Conservation (phyloP, 352 stramenopile genomes). For the Thraustochytrium striatum region DNA sequence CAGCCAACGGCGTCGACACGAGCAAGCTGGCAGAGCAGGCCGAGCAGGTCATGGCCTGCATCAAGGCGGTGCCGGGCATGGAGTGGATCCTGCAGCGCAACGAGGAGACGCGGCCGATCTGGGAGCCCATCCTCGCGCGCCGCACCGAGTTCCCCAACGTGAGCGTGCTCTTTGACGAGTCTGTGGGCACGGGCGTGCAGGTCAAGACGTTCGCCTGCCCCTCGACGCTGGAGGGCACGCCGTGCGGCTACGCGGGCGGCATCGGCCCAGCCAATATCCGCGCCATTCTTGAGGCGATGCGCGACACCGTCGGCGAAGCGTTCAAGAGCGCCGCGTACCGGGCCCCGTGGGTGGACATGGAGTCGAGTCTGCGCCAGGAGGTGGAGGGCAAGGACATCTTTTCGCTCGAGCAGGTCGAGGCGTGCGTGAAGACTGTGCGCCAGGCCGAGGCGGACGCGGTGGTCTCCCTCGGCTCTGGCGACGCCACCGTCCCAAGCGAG, state of each 20-base stretch:
- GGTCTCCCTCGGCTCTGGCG: no score
- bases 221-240: constrained; percentile 47
- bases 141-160: constrained; percentile 59
- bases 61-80: constrained; percentile 55
- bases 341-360: constrained; percentile 73
- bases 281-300: constrained; percentile 55
- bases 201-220: constrained; percentile 58
- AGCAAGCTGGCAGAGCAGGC: constrained; percentile 54
- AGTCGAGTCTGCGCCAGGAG: constrained; percentile 61
- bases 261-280: constrained; percentile 65
- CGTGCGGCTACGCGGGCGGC: constrained; percentile 69
- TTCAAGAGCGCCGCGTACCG: background rate
- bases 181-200: constrained; percentile 64
- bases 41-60: constrained; percentile 56
- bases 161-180: constrained; percentile 69
- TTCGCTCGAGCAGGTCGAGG: constrained; percentile 10
- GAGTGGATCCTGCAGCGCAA: constrained; percentile 76
- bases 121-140: constrained; percentile 53
- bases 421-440: constrained; percentile 23
- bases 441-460: no score
- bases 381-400: constrained; percentile 43
- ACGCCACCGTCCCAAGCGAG: no score
- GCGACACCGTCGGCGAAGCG: background rate
- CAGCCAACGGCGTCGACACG: constrained; percentile 60
- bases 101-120: constrained; percentile 65